phyloP scores from a whole-genome alignment of 2,329 filamentous ascomycete species.

The Thyridium curvatum region DNA sequence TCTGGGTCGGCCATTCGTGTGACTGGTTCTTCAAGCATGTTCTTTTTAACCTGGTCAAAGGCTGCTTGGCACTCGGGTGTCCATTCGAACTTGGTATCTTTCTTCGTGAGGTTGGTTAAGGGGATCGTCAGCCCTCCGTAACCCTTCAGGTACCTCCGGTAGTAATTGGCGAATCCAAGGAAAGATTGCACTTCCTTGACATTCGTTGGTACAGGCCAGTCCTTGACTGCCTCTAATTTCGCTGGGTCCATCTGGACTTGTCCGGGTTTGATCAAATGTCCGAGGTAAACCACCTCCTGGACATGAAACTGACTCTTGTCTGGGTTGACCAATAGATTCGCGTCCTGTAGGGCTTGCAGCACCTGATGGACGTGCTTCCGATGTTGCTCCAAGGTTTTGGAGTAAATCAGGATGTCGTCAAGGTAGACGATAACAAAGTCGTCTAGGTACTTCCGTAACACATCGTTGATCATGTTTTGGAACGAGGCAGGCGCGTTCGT shows the following conservation, averaged over 20 bases:
- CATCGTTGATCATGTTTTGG: constrained; percentile 5
- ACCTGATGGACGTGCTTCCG: too few relatives aligned
- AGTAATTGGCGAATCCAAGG: constrained; percentile 25
- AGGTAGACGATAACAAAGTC: too few relatives aligned
- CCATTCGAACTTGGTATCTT: constrained; percentile 6
- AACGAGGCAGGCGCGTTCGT: constrained; percentile 10
- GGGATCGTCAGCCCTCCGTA: constrained; percentile 13
- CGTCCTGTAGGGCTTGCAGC: too few relatives aligned
- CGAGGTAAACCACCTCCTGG: too few relatives aligned
- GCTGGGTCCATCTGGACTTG: neutral
- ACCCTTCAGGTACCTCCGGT: constrained; percentile 18
- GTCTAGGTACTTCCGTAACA: too few relatives aligned
- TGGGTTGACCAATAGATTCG: too few relatives aligned
- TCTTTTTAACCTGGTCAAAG: constrained; percentile 14
- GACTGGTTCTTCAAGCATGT: constrained; percentile 12
- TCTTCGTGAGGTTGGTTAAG: constrained; percentile 14
- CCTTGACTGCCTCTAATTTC: neutral
- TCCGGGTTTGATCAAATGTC: constrained; percentile 2
- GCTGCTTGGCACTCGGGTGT: constrained; percentile 4
- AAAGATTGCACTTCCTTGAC: constrained; percentile 17
- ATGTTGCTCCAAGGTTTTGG: too few relatives aligned
- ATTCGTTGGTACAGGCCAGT: neutral
- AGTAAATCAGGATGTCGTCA: constrained; percentile 10
- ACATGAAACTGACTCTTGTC: too few relatives aligned
- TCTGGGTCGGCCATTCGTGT: too few relatives aligned